These are phyloP conservation scores for Aspergillus mulundensis DNA, from an alignment of 495 filamentous ascomycete genomes.

Conservation along the genomic window DNA sequence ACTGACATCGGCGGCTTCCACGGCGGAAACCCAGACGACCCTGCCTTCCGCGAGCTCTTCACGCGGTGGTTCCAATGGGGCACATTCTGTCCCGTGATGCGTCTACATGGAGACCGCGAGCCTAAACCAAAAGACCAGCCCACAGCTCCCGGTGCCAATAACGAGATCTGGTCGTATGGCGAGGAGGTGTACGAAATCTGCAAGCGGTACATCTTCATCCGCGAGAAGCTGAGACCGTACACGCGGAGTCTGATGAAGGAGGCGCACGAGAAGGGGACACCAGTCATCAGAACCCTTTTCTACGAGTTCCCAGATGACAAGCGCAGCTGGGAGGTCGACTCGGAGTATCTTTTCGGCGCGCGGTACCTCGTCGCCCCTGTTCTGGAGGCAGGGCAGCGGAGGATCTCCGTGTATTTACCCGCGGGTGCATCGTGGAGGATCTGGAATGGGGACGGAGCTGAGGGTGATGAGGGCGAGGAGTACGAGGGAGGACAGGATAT, in stretches of 20 bases:
- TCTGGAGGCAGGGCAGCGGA: conserved; percentile 37
- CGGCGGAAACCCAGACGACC: conserved; percentile 49
- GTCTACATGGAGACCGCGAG: conserved; percentile 56
- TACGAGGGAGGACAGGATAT: conserved; percentile 35
- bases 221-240: conserved; percentile 51
- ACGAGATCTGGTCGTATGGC: conserved; percentile 60
- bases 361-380: conserved; percentile 53
- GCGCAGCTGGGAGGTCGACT: conserved; percentile 46
- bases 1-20: conserved; percentile 60
- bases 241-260: conserved; percentile 47
- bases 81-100: conserved; percentile 56
- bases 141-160: conserved; percentile 42
- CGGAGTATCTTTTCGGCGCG: conserved; percentile 52
- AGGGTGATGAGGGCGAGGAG: neutral
- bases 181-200: conserved; percentile 52
- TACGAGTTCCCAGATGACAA: conserved; percentile 52
- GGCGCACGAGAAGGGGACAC: conserved; percentile 51
- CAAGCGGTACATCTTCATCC: conserved; percentile 49
- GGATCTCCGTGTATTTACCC: conserved; percentile 44
- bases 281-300: conserved; percentile 54
- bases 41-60: conserved; percentile 54
- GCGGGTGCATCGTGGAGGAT: conserved; percentile 40
- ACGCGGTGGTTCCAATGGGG: conserved; percentile 62
- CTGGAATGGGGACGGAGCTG: conserved; percentile 23
- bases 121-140: conserved; percentile 40